These are phyloP conservation scores for Marsdenia floribunda DNA, from an alignment of 257 asterid species.

Conservation along the genomic window DNA sequence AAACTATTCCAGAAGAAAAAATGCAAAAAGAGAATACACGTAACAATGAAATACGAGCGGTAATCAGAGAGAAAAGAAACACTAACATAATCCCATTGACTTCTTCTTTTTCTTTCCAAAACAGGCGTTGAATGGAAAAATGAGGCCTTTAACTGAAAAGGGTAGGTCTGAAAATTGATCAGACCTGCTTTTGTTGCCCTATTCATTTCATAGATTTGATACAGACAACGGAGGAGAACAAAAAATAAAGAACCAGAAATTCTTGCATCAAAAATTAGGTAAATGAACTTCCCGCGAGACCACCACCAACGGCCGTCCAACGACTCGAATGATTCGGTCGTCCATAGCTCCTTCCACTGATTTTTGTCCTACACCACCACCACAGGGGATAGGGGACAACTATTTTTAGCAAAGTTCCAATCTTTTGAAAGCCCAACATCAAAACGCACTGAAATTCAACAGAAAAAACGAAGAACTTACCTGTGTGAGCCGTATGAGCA, in stretches of 20 bases:
- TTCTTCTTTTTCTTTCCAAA: conserved; percentile 63
- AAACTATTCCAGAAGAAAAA: neutral
- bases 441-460: too few relatives aligned
- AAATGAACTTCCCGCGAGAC: too few relatives aligned
- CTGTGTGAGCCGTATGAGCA: too few relatives aligned
- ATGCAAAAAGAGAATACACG: neutral
- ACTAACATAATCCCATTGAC: conserved; percentile 61
- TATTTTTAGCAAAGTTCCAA: too few relatives aligned
- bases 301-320: too few relatives aligned
- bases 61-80: neutral
- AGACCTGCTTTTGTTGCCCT: conserved; percentile 40
- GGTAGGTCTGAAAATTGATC: conserved; percentile 40
- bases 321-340: too few relatives aligned
- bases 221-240: neutral
- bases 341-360: too few relatives aligned
- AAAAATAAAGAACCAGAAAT: neutral
- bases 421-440: too few relatives aligned
- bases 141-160: conserved; percentile 40
- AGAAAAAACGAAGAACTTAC: too few relatives aligned
- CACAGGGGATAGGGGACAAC: too few relatives aligned
- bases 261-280: neutral
- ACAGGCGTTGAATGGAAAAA: conserved; percentile 62
- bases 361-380: too few relatives aligned
- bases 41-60: neutral
- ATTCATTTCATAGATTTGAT: conserved; percentile 40